phyloP scores from a whole-genome alignment of 169 alveolate species.

The Cryptosporidium sp. region DNA sequence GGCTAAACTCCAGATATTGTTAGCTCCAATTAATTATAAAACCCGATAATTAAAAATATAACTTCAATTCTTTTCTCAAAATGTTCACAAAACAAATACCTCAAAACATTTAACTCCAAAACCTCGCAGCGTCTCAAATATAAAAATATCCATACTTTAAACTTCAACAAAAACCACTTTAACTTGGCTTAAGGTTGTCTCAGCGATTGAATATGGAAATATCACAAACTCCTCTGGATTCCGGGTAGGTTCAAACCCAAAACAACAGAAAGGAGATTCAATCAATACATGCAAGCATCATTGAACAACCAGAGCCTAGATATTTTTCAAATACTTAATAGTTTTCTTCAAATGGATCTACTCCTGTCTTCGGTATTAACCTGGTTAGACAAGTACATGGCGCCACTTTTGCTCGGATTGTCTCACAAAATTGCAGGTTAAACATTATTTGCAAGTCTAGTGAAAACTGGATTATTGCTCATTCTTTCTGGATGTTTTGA shows the following conservation, averaged over 20 bases:
- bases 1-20: neutral
- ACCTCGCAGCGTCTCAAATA: too few relatives aligned
- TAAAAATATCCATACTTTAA: neutral
- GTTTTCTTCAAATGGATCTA: neutral
- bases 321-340: neutral
- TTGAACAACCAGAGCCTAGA: neutral
- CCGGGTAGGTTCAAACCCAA: slow-evolving; percentile 73
- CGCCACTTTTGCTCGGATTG: neutral
- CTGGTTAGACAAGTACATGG: slow-evolving; percentile 8
- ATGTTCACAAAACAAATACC: too few relatives aligned
- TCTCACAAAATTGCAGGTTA: neutral
- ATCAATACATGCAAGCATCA: slow-evolving; percentile 73
- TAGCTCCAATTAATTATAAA: neutral
- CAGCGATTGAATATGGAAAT: slow-evolving; percentile 28
- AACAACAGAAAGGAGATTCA: slow-evolving; percentile 71
- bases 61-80: neutral
- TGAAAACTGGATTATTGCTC: neutral
- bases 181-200: neutral
- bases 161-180: neutral
- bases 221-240: slow-evolving; percentile 66
- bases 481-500: neutral
- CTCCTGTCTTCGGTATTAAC: neutral
- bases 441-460: neutral
- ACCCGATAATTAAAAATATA: neutral
- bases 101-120: too few relatives aligned